Evolutionary conservation across 768 basidiomycete species (phyloP), one percentile per base, ranked within the genome.

Genomic region (Clitopilus hobsonii): DNA sequence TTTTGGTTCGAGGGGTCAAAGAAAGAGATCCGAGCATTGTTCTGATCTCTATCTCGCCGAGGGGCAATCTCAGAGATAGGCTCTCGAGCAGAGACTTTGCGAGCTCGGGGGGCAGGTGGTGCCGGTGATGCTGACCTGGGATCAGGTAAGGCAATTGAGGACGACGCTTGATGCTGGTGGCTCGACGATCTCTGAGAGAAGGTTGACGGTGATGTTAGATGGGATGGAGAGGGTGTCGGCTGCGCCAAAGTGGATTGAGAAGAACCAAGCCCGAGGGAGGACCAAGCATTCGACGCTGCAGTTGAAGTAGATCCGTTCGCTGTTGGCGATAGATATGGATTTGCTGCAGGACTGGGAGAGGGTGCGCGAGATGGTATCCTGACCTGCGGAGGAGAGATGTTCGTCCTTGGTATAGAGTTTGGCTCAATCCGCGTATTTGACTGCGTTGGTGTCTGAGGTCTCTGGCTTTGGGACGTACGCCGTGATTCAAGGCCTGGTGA

Each of bases 1-100:
- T 79, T 81, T 71, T 93, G 89, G 65, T 94, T 90, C 11, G 81
- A 71, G 26, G 86, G 87, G 65, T 93, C 90, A 61, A 88, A 93
- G 65, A 88, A 91, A 0, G 91, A 92, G 20, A 94, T 80, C 23
- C 89, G 81, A 23, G 85, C 82, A 58, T 85, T 88, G 41, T 76
- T 84, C 22, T 8, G 41, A 4, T 45, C 41, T 20, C 41, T 11
- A 54, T 84, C 88, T 58, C 79, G 76, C 16, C 86, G 82, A 18
- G 67, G 56, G 51, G 69, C 69, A 20, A 69, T 60, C 23, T 67
- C 72, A 25, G 69, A 54, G 47, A 54, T 70, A 50, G 65, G 60
- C 18, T 59, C 54, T 13, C 68, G 71, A 23, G 64, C 59, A 5
- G 65, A 58, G 8, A 63, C 61, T 53, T 69, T 69, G 23, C 67